These are phyloP conservation scores for Priceomyces medius DNA, from an alignment of 805 yeast species.

Conservation along the genomic window DNA sequence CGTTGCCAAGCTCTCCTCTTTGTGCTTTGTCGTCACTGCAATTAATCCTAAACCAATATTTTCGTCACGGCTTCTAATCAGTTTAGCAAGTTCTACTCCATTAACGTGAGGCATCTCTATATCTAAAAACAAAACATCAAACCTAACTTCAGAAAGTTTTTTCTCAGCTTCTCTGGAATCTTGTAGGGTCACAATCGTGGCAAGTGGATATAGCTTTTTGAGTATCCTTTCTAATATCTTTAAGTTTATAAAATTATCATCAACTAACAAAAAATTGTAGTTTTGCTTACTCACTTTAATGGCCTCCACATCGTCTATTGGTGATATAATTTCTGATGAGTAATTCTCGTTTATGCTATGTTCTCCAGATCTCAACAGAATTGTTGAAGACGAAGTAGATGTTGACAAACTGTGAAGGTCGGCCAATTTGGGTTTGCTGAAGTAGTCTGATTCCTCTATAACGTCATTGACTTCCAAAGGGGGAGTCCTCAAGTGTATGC, in stretches of 20 bases:
- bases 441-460: not conserved
- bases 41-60: constrained; percentile 29
- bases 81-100: constrained; percentile 38
- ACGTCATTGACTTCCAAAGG: constrained; percentile 4
- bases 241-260: constrained; percentile 42
- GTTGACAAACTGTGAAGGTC: constrained; percentile 2
- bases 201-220: constrained; percentile 32
- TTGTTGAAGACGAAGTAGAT: not conserved
- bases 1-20: constrained; percentile 25
- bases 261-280: constrained; percentile 31
- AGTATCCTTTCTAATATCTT: constrained; percentile 34
- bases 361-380: not conserved
- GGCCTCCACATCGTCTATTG: constrained; percentile 4
- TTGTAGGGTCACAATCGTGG: constrained; percentile 24
- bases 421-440: constrained; percentile 4
- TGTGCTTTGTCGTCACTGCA: constrained; percentile 40
- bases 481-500: constrained; percentile 4
- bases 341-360: not conserved
- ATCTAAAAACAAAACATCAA: constrained; percentile 39
- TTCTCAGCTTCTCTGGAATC: constrained; percentile 30
- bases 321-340: constrained; percentile 5
- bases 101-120: constrained; percentile 46
- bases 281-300: constrained; percentile 3
- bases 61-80: constrained; percentile 12
- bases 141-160: constrained; percentile 14